Base-by-base conservation (phyloP, 2,329 filamentous ascomycete species). In the Phialophora expanda region DNA sequence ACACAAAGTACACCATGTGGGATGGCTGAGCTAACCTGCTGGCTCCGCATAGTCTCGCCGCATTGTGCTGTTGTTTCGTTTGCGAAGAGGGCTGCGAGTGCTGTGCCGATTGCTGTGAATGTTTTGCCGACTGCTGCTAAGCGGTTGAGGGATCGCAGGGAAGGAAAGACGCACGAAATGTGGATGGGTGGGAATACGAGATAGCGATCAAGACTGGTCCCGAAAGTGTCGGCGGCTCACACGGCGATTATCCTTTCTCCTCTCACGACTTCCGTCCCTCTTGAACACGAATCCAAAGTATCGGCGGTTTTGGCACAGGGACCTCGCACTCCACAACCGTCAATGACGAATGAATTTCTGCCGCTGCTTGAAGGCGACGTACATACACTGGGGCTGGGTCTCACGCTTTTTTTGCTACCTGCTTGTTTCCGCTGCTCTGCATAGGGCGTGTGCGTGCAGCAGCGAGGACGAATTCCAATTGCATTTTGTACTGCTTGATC, bases 31-130 rank as follows among this genome's bases (percentile, higher is more conserved):
- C 53, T 56, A 32, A 56, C 34, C 28, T 51, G 28, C 34, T 51
- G 48, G 11, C 20, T 51, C n/a, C 11, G 14, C 14, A 22, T 65
- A 83, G 85, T 77, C 74, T 87, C 56, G 84, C 84, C 56, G 80
- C 79, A 38, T 75, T 89, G 44, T 88, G 86, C 78, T 89, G 86
- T 75, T 88, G 86, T 73, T 89, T 86, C 76, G 80, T 89, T 30
- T 87, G 85, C 72, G 86, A 88, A 73, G 86, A 88, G 76, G 81
- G 83, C 30, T 89, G 86, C 72, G 86, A 88, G 75, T 88, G 86
- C 77, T 88, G 86, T 73, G 78, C 82, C n/a, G 86, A 88, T 4
- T 87, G 85, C 75, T 84, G 84, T 72, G 85, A 85, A 65, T 86
- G 83, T 59, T 65, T 62, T 22, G 69, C 66, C 41, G 69, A 70